phyloP scores from a whole-genome alignment of 306 rosid species.

The Cotoneaster glaucophyllus region DNA sequence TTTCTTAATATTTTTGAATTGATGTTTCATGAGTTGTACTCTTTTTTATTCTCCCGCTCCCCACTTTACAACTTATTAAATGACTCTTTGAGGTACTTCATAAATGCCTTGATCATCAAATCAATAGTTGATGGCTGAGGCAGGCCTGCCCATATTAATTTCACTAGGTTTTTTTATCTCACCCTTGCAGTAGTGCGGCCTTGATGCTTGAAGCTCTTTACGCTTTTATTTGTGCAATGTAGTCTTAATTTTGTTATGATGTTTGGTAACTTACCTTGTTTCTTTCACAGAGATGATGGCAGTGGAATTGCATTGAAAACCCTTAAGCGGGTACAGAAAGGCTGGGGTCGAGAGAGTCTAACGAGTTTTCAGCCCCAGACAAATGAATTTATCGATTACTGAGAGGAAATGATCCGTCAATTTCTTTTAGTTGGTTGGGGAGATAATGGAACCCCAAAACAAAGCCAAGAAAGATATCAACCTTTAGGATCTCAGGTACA shows the following conservation, averaged over 20 bases:
- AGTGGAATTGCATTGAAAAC: constrained; percentile 58
- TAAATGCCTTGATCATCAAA: too few species aligned
- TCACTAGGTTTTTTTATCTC: not conserved
- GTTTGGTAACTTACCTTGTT: constrained; percentile 14
- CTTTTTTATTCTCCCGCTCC: not conserved
- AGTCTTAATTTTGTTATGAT: not conserved
- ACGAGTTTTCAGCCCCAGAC: constrained; percentile 42
- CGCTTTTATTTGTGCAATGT: not conserved
- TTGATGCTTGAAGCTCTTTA: not conserved
- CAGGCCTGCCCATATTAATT: not conserved
- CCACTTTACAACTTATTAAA: not conserved
- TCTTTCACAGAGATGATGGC: constrained; percentile 64
- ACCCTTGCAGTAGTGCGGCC: not conserved
- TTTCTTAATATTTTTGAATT: not conserved
- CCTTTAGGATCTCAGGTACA: constrained; percentile 8
- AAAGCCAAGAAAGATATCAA: not conserved
- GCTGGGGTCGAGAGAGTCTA: constrained; percentile 76
- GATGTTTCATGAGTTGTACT: not conserved
- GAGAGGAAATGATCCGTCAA: constrained; percentile 23
- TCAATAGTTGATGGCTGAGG: not conserved
- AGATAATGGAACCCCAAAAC: not conserved
- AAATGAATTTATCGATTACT: constrained; percentile 40
- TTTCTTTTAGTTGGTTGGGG: not conserved
- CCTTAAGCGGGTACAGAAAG: constrained; percentile 68
- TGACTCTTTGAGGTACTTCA: too few species aligned